These are phyloP conservation scores for Fagus crenata DNA, from an alignment of 306 rosid species.

Conservation along the genomic window DNA sequence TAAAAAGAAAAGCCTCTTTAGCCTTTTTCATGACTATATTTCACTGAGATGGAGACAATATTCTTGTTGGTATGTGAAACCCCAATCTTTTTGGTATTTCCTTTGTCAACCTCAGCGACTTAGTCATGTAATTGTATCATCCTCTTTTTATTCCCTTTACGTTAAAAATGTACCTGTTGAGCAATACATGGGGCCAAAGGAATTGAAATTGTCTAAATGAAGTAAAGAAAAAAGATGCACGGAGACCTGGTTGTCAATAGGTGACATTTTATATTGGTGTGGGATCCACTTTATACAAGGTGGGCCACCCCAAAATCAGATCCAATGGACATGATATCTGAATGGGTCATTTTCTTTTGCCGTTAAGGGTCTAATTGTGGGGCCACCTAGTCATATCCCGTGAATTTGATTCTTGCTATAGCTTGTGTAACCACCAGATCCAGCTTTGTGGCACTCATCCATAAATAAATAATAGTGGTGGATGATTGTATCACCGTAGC, in stretches of 20 bases:
- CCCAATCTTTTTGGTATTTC: conserved; percentile 33
- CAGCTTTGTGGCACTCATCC: conserved; percentile 6
- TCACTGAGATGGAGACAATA: conserved; percentile 28
- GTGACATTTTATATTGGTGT: not conserved
- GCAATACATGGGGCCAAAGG: conserved; percentile 28
- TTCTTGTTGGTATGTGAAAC: conserved; percentile 20
- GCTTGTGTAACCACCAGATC: conserved; percentile 7
- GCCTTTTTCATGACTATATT: conserved; percentile 16
- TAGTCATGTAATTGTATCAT: not conserved
- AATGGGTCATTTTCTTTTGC: conserved; percentile 1
- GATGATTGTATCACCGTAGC: not conserved
- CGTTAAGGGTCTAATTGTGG: not conserved
- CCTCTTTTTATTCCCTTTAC: conserved; percentile 30
- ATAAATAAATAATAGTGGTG: not conserved
- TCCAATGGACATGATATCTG: not conserved
- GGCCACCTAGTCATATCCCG: conserved; percentile 6
- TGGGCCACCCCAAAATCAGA: conserved; percentile 1
- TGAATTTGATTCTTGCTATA: conserved; percentile 3
- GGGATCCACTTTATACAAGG: conserved; percentile 21
- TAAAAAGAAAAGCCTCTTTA: conserved; percentile 7
- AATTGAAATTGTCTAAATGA: conserved; percentile 3
- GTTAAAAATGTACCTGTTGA: conserved; percentile 16
- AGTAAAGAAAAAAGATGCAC: not conserved
- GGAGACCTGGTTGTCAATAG: conserved; percentile 12
- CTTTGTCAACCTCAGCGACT: conserved; percentile 38